phyloP scores from a whole-genome alignment of 305 asterid genomes.

The Caryopteris hybrid region DNA sequence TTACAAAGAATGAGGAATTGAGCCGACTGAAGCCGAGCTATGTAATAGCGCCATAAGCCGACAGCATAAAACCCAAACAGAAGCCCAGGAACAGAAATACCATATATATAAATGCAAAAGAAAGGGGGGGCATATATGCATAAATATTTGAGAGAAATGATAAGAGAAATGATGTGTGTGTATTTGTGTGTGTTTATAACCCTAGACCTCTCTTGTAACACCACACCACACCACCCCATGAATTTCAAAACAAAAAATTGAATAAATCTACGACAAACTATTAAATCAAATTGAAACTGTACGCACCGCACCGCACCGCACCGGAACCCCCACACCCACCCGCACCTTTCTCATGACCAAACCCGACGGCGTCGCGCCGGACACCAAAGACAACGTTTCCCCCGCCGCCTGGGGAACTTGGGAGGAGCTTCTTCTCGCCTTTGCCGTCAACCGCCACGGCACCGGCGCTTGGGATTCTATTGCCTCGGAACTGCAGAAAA shows the following conservation, averaged over 20 bases:
- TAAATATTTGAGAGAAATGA: background rate
- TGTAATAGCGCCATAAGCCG: background rate
- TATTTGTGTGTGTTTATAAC: slow-evolving; percentile 13
- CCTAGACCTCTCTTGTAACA: slow-evolving; percentile 39
- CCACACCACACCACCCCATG: slow-evolving; percentile 14
- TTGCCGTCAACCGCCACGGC: slow-evolving; percentile 87
- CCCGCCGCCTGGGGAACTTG: slow-evolving; percentile 62
- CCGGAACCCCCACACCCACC: background rate
- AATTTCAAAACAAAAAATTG: background rate
- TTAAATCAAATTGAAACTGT: slow-evolving; percentile 17
- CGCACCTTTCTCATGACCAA: slow-evolving; percentile 36
- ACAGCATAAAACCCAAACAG: slow-evolving; percentile 20
- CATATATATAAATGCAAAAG: background rate
- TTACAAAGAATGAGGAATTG: background rate
- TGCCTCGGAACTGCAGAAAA: slow-evolving; percentile 58
- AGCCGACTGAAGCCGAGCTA: slow-evolving; percentile 6
- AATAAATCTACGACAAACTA: slow-evolving; percentile 7
- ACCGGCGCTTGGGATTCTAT: slow-evolving; percentile 64
- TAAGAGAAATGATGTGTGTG: too few species aligned
- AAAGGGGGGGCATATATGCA: background rate
- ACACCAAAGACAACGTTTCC: slow-evolving; percentile 26
- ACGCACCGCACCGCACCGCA: slow-evolving; percentile 31
- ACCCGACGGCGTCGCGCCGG: slow-evolving; percentile 39
- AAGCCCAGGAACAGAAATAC: slow-evolving; percentile 14
- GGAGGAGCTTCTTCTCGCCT: slow-evolving; percentile 80